phyloP scores from a whole-genome alignment of 2,329 filamentous ascomycete species.

The Fusarium decemcellulare region DNA sequence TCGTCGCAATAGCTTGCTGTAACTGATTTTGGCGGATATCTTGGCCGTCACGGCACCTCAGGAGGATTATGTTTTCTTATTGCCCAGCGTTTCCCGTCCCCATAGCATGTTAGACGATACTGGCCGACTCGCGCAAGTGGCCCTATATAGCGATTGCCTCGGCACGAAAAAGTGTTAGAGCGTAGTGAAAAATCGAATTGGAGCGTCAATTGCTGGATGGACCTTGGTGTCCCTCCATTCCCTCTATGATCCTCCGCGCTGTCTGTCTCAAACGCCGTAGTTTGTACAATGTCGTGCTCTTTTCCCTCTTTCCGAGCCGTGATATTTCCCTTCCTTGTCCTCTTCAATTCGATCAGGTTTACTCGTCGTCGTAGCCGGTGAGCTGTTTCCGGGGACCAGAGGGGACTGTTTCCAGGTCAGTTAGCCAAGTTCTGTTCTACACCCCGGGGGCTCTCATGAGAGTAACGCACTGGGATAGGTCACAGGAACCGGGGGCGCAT shows the following conservation, averaged over 20 bases:
- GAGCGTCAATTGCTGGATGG: constrained; percentile 46
- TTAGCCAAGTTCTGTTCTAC: constrained; percentile 5
- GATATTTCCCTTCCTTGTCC: constrained; percentile 16
- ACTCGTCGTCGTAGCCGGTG: constrained; percentile 72
- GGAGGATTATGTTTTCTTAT: constrained; percentile 24
- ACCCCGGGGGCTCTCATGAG: fast-evolving
- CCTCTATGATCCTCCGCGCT: constrained; percentile 37
- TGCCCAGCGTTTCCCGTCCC: constrained; percentile 29
- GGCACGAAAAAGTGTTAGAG: constrained; percentile 16
- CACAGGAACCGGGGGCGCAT: constrained; percentile 80
- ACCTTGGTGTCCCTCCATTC: constrained; percentile 38
- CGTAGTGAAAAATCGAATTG: constrained; percentile 38
- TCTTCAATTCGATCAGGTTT: constrained; percentile 32
- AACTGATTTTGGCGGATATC: not conserved
- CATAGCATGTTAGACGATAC: constrained; percentile 30
- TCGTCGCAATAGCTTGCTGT: constrained; percentile 32
- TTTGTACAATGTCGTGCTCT: constrained; percentile 45
- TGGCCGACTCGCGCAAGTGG: constrained; percentile 24
- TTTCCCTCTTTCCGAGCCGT: constrained; percentile 14
- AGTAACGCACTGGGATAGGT: constrained; percentile 89
- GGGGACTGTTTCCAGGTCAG: constrained; percentile 61
- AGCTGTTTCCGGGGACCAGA: constrained; percentile 71
- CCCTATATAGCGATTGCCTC: constrained; percentile 28
- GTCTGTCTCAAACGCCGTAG: constrained; percentile 40
- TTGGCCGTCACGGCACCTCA: not conserved